Evolutionary conservation across 176 grass and related monocot genomes (phyloP), one percentile per base, ranked within the genome.

Genomic region (Triticum urartu): DNA sequence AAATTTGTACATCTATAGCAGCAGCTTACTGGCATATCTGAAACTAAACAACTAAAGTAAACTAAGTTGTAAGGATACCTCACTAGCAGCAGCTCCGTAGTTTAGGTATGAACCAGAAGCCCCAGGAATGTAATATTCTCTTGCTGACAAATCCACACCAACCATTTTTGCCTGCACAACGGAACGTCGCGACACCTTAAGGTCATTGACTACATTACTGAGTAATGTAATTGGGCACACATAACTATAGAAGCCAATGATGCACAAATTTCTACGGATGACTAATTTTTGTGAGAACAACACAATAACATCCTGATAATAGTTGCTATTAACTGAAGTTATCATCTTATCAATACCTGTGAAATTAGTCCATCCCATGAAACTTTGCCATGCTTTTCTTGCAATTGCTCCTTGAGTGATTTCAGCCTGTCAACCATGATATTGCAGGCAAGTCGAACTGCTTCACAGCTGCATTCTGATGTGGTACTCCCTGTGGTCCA

Each of bases 401-500:
- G 83, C 85, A 94, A 88, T 68, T 83, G 79, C 63, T 98, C 88
- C 88, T 95, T 98, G 48, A 98, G 43, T 84, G 91, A 42, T 67
- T 92, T 92, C 39, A 98, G 66, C 79, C 96, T 95, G 62, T 94
- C 67, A 11, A 95, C 86, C 66, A 98, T 86, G 84, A 92, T 78
- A 89, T 85, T 89, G 83, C 96, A 95, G 68, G 88, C 88, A 45
- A 26, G 82, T 64, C 81, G 89, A 91, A 95, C 90, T 77, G 93
- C 96, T 82, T 92, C 93, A 66, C 96, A 98, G 50, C 93, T 95
- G 86, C 82, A 87, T 85, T 98, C 96, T 76, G 96, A 98, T 72
- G 96, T 98, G 71, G 96, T 98, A 89, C 96, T 98, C 75, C 93
- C 96, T 77, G 88, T 59, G 7, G 96, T 98, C 86, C 90, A 88